Evolutionary conservation across 768 basidiomycete species (phyloP), one percentile per base, ranked within the genome.

Genomic region (Boletus pseudo-olivaceus): DNA sequence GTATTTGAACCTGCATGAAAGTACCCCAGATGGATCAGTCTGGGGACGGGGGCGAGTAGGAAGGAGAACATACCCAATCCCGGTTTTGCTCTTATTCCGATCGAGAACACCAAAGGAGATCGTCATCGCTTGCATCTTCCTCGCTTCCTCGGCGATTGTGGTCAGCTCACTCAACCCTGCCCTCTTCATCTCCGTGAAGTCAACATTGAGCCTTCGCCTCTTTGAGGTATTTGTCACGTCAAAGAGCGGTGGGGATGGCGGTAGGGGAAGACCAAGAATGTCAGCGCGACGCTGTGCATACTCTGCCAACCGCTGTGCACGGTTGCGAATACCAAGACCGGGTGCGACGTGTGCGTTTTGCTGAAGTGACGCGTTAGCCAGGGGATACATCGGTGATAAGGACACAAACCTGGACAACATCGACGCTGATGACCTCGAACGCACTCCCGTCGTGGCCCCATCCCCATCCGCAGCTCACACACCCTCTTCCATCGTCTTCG

Each of bases 401-500:
- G 42, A 57, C 51, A 69, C 82, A 34, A 58, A 89, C 89, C 76
- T 82, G 75, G 44, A 82, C 78, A 64, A 87, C 83, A 59, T 82
- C 76, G 17, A 82, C 86, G 26, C 73, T 75, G 17, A 90, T 67
- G 49, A 90, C 78, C 73, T 89, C 89, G 61, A 89, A 78, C 26
- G 84, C 87, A 61, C 84, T 83, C 26, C 88, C 89, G 56, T 89
- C 88, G 58, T 90, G 89, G 2, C 84, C 83, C 58, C 79, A 82
- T n/a, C 88, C 87, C 89, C 88, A 89, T 0, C 81, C 81, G 9
- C 81, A 84, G 67, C 85, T 87, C n/a, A 78, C 72, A 60, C 87
- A 69, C 10, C 77, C 74, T 44, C 84, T 69, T 27, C 84, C 84
- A 60, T 87, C 85, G 55, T 86, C 82, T 37, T 78, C 78, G 8